phyloP scores from a whole-genome alignment of 208 protist species.

The Jaenimonas drosophilae region DNA sequence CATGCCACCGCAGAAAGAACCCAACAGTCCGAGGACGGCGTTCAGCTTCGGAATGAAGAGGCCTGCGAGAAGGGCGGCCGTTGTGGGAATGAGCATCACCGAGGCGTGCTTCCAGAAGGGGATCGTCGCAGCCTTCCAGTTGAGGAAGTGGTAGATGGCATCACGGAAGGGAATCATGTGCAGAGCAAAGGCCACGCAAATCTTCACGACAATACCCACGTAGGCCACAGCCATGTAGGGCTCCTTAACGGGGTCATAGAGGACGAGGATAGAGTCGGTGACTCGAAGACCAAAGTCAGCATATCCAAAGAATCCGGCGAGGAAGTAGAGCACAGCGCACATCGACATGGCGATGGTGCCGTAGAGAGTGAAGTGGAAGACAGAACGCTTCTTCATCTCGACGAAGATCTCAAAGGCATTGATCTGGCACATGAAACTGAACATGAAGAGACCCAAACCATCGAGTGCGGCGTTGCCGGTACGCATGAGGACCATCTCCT shows the following conservation, averaged over 20 bases:
- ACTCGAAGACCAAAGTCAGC: constrained; percentile 29
- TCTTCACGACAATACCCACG: constrained; percentile 48
- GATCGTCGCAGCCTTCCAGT: constrained; percentile 8
- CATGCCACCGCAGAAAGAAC: constrained; percentile 13
- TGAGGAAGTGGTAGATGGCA: constrained; percentile 43
- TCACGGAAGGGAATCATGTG: constrained; percentile 58
- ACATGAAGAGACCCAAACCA: constrained; percentile 42
- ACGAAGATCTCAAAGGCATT: constrained; percentile 24
- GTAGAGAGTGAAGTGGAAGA: constrained; percentile 20
- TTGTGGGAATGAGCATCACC: constrained; percentile 1
- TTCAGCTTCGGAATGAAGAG: constrained; percentile 33
- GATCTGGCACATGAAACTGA: constrained; percentile 51
- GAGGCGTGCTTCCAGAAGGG: constrained; percentile 7
- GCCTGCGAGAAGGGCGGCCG: constrained; percentile 27
- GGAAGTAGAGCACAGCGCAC: constrained; percentile 36
- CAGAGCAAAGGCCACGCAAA: constrained; percentile 47
- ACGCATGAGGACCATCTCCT: constrained; percentile 17
- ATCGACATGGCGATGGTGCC: constrained; percentile 20
- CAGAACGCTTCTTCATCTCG: constrained; percentile 21
- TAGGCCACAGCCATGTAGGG: constrained; percentile 37
- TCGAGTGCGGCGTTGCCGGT: constrained; percentile 18
- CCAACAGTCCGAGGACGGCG: constrained; percentile 22
- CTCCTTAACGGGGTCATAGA: constrained; percentile 50
- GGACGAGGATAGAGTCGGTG: constrained; percentile 27
- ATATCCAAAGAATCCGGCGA: constrained; percentile 62